Evolutionary conservation across 2,329 filamentous ascomycete genomes (phyloP), one percentile per base, ranked within the genome.

Genomic region (Nemania serpens): DNA sequence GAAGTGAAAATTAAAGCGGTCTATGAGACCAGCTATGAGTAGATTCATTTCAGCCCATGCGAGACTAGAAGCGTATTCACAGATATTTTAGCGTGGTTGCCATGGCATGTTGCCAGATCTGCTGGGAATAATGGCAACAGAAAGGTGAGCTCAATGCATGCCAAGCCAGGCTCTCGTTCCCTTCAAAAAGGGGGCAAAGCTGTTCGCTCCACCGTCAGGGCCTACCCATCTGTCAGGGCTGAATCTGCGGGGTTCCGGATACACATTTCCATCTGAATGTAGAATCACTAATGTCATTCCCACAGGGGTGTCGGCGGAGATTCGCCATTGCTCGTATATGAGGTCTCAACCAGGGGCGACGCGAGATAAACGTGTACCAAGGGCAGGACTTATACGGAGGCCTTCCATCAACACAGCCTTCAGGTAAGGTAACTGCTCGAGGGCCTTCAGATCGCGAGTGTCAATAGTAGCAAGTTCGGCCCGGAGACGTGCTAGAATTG

Each of bases 321-420:
- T 73, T 0, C 46, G 54, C 64, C 64, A 73, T 11, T 67, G 17
- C 1, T 55, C 25, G 48, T 71, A 71, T 1, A 61, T 0, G 0
- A 72, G 55, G 25, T 69, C 68, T 3, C 63, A 25, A 15, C 70
- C 59, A 0, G 78, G 77, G 0, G 79, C 76, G 3, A 79, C 66
- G 1, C 81, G 78, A 74, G 42, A 17, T 5, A 81, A 68, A 1
- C 77, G 69, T 29, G 79, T 74, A 5, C 72, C 76, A 5, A 80
- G 66, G 0, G 72, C 75, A 1, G 79, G 77, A 53, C 80, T 77
- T 0, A 82, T 60, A 2, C 81, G 75, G 66, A 82, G 70, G 1
- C 76, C 74, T 64, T 83, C 81, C 36, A 75, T 76, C 12, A 82
- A 69, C 0, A 79, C 75, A 0, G 79, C 77, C 10, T 75, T 74